Evolutionary conservation across 2,329 filamentous ascomycete genomes (phyloP).

Genomic region (Clonostachys byssicola): DNA sequence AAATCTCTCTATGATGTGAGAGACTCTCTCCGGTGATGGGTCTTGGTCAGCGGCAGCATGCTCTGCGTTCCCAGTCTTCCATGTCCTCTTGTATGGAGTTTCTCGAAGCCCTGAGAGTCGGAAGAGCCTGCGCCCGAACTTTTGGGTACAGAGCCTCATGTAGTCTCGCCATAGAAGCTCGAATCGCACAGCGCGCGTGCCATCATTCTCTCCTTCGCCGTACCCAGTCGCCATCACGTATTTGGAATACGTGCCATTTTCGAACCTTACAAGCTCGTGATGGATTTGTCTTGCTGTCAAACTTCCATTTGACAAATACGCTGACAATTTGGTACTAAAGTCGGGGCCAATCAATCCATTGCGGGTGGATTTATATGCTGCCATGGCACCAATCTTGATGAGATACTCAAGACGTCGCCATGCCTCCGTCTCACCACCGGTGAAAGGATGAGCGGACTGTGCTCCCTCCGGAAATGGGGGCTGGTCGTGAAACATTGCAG

Average conservation of each 20-base stretch:
- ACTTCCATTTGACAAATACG: conserved; percentile 68
- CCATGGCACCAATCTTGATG: conserved; percentile 55
- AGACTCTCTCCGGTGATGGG: conserved; percentile 35
- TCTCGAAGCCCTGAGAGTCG: conserved; percentile 58
- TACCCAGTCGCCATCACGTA: conserved; percentile 48
- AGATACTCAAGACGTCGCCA: conserved; percentile 56
- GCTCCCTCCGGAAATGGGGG: conserved; percentile 48
- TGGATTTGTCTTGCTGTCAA: conserved; percentile 72
- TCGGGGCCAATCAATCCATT: conserved; percentile 68
- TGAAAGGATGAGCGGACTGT: conserved; percentile 60
- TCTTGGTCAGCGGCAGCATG: conserved; percentile 26
- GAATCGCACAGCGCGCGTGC: conserved; percentile 65
- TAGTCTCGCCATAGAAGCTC: conserved; percentile 79
- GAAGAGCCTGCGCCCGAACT: conserved; percentile 65
- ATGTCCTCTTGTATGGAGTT: conserved; percentile 33
- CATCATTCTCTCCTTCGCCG: conserved; percentile 66
- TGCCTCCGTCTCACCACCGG: conserved; percentile 61
- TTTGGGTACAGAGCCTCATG: conserved; percentile 70
- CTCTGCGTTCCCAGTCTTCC: conserved; percentile 38
- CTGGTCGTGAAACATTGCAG: conserved; percentile 41
- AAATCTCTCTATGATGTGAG: conserved; percentile 51
- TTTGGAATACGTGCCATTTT: conserved; percentile 50
- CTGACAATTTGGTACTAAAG: conserved; percentile 73
- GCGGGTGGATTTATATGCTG: conserved; percentile 63
- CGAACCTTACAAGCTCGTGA: conserved; percentile 60